Percentiles rank a stretch among this genome's conserved stretches.
Conservation (phyloP, 108 stramenopile species). For the Nitzschia palea region DNA sequence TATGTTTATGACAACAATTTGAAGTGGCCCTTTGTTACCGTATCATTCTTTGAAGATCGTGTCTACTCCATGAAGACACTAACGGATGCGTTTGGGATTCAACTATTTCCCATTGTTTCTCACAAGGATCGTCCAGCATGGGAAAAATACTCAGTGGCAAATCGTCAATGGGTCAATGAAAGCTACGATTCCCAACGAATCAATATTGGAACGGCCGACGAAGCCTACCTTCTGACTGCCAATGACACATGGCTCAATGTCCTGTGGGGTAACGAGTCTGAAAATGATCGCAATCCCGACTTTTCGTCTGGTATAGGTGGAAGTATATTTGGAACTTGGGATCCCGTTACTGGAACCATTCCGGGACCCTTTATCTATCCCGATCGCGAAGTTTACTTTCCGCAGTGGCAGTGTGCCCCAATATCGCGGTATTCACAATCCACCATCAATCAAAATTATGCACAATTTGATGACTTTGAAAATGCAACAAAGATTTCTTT, state of each 20-base stretch:
- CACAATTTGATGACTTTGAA: neutral
- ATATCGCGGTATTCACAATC: neutral
- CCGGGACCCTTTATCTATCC: neutral
- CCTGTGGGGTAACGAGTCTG: neutral
- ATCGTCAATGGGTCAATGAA: slow-evolving; percentile 1
- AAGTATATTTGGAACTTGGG: neutral
- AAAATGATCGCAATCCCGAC: neutral
- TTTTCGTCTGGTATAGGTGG: neutral
- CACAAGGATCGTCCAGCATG: neutral
- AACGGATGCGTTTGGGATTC: neutral
- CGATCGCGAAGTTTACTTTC: neutral
- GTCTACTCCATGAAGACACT: neutral
- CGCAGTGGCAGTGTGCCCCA: neutral
- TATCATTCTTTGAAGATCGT: slow-evolving; percentile 5
- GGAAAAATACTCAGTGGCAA: neutral
- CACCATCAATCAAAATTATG: neutral
- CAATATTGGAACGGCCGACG: neutral
- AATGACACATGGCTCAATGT: neutral
- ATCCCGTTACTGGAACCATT: neutral
- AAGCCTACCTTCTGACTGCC: neutral
- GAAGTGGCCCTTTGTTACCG: neutral
- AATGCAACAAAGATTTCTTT: neutral
- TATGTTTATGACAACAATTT: neutral
- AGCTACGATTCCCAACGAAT: neutral
- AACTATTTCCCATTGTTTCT: slow-evolving; percentile 1